Evolutionary conservation across 2,329 filamentous ascomycete genomes (phyloP).

Genomic region (Bipolaris sorokiniana): DNA sequence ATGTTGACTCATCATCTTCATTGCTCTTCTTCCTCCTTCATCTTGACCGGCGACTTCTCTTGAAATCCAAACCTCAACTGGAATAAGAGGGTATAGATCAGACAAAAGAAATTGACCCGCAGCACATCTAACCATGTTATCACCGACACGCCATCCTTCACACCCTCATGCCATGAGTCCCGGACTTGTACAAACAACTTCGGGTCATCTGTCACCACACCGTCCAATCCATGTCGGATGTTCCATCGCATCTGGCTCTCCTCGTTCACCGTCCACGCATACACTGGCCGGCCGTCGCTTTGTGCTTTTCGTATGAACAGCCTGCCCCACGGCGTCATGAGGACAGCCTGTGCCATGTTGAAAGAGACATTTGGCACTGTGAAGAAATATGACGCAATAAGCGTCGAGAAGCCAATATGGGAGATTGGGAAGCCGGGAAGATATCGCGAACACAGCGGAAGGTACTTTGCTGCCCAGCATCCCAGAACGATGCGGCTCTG

Average conservation of each 20-base stretch:
- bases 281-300: constrained; percentile 64
- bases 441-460: constrained; percentile 66
- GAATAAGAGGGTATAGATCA: constrained; percentile 44
- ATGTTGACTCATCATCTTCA: not conserved
- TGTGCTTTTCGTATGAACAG: constrained; percentile 70
- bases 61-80: constrained; percentile 39
- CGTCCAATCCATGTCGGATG: constrained; percentile 70
- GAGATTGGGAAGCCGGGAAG: constrained; percentile 68
- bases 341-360: constrained; percentile 73
- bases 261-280: constrained; percentile 88
- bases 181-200: constrained; percentile 67
- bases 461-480: constrained; percentile 78
- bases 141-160: constrained; percentile 37
- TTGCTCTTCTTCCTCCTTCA: constrained; percentile 11
- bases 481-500: constrained; percentile 75
- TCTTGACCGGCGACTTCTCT: constrained; percentile 27
- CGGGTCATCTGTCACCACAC: constrained; percentile 86
- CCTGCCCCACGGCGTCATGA: constrained; percentile 71
- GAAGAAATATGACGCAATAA: constrained; percentile 75
- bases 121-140: constrained; percentile 40
- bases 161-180: constrained; percentile 50
- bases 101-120: constrained; percentile 42
- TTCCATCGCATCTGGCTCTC: constrained; percentile 81
- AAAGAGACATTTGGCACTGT: constrained; percentile 71
- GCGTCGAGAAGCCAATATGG: constrained; percentile 71